These are phyloP conservation scores for Tripidium arundinaceum DNA, from an alignment of 202 grass and related monocot species.

Conservation along the genomic window DNA sequence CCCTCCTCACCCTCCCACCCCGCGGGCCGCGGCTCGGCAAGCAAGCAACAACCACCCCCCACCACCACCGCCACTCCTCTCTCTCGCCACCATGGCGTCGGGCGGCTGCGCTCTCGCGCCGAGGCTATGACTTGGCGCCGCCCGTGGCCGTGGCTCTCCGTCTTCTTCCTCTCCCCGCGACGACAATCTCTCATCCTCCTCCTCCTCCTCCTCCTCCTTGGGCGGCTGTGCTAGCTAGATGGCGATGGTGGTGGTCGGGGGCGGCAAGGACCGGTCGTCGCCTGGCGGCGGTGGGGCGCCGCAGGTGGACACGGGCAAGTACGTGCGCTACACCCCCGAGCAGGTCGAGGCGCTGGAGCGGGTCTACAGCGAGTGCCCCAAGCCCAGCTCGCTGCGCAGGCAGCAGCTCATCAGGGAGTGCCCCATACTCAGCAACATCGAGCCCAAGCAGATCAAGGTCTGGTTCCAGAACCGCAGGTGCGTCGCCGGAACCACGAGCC, in stretches of 20 bases:
- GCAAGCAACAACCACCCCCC: neutral
- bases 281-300: slow-evolving; percentile 48
- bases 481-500: neutral
- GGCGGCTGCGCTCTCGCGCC: slow-evolving; percentile 23
- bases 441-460: slow-evolving; percentile 99
- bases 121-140: slow-evolving; percentile 50
- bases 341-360: slow-evolving; percentile 94
- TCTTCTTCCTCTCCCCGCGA: neutral
- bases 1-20: neutral
- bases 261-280: slow-evolving; percentile 41
- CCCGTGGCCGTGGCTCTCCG: slow-evolving; percentile 44
- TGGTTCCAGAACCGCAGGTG: slow-evolving; percentile 99
- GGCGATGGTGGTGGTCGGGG: slow-evolving; percentile 41
- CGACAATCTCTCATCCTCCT: neutral
- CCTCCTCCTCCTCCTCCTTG: neutral
- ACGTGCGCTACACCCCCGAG: slow-evolving; percentile 49
- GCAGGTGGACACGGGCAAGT: slow-evolving; percentile 81
- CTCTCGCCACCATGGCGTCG: slow-evolving; percentile 33
- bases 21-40: neutral
- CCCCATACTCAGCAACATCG: slow-evolving; percentile 81
- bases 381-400: slow-evolving; percentile 84
- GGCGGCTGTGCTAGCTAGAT: slow-evolving; percentile 39
- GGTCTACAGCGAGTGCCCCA: slow-evolving; percentile 94
- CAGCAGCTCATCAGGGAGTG: slow-evolving; percentile 94
- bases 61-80: neutral